phyloP scores from a whole-genome alignment of 169 alveolate genomes.

The Toxoplasma gondii region DNA sequence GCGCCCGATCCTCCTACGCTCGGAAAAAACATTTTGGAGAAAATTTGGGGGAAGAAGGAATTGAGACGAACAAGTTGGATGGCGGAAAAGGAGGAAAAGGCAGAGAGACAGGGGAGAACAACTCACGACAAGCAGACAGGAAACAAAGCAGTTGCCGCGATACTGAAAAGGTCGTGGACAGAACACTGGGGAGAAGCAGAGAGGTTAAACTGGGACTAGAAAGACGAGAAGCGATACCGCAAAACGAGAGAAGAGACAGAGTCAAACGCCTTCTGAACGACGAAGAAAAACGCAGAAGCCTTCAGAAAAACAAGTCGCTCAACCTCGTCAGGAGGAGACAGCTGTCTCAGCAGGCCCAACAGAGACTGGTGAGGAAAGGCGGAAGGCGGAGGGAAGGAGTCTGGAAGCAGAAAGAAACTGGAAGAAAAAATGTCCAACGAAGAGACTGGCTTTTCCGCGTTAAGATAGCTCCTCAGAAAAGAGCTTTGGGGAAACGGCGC shows the following conservation, averaged over 20 bases:
- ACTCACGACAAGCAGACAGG: background rate
- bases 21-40: constrained; percentile 51
- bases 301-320: background rate
- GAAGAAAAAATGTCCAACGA: too few species aligned
- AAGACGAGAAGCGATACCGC: background rate
- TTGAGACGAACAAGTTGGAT: too few species aligned
- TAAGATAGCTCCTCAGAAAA: too few species aligned
- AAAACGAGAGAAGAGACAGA: background rate
- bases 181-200: too few species aligned
- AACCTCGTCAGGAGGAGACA: background rate
- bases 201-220: background rate
- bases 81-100: background rate
- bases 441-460: too few species aligned
- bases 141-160: background rate
- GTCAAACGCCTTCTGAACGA: background rate
- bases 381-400: background rate
- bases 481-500: too few species aligned
- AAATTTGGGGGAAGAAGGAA: background rate
- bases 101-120: background rate
- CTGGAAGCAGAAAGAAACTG: too few species aligned
- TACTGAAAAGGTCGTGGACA: background rate
- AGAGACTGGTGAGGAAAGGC: background rate
- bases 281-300: background rate
- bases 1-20: constrained; percentile 51
- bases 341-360: background rate